Evolutionary conservation across 805 yeast species (phyloP).

Genomic region (Yarrowia deformans): DNA sequence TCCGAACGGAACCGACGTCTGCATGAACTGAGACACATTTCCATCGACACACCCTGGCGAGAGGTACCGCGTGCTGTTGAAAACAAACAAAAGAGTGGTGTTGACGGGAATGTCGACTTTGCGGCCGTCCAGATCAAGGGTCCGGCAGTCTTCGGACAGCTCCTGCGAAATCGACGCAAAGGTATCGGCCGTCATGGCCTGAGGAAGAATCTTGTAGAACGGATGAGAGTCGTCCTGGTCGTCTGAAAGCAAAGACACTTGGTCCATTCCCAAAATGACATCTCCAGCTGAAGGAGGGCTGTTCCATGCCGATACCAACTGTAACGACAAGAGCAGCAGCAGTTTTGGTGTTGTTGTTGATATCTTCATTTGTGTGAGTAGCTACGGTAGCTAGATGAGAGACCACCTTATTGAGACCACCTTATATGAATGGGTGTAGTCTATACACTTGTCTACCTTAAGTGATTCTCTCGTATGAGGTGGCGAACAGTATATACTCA

Average conservation of each 20-base stretch:
- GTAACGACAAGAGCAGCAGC: neutral
- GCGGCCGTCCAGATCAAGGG: constrained; percentile 23
- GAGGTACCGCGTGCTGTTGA: constrained; percentile 40
- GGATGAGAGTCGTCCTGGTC: constrained; percentile 16
- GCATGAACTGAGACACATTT: constrained; percentile 39
- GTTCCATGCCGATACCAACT: neutral
- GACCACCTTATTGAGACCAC: neutral
- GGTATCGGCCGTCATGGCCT: constrained; percentile 17
- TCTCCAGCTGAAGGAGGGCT: constrained; percentile 5
- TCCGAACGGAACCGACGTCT: constrained; percentile 43
- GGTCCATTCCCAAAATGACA: constrained; percentile 20
- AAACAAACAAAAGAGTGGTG: constrained; percentile 42
- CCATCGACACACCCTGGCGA: constrained; percentile 9
- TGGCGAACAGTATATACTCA: no score
- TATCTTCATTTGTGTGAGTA: constrained; percentile 1
- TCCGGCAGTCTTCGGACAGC: constrained; percentile 10
- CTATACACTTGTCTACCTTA: no score
- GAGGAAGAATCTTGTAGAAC: constrained; percentile 25
- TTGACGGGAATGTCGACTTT: constrained; percentile 42
- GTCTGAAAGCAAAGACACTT: constrained; percentile 4
- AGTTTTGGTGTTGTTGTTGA: neutral
- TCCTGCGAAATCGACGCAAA: constrained; percentile 17
- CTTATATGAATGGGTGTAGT: no score
- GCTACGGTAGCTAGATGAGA: neutral
- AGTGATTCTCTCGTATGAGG: no score